phyloP scores from a whole-genome alignment of 176 grass and related monocot species.

The Aegilops speltoides region DNA sequence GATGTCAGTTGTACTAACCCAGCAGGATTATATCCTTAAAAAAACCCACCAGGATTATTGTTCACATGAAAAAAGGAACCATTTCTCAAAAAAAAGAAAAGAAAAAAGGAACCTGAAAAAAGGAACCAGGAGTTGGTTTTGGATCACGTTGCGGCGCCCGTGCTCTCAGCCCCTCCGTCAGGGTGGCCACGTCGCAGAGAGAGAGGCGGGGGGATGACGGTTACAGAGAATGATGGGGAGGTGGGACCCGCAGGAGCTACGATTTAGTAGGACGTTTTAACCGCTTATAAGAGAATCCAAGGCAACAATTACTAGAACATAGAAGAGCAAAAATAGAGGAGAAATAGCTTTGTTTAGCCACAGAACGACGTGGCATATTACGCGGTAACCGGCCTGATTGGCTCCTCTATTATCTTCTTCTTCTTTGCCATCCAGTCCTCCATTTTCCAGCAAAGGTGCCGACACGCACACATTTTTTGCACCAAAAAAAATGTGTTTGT shows the following conservation, averaged over 20 bases:
- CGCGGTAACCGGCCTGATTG: not conserved
- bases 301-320: not conserved
- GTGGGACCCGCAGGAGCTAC: slow-evolving; percentile 3
- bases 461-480: not conserved
- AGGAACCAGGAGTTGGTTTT: not conserved
- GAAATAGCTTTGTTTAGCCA: not conserved
- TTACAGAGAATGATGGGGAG: not conserved
- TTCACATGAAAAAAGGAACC: no score
- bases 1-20: no score
- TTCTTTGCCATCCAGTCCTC: not conserved
- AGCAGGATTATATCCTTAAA: no score
- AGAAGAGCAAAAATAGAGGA: not conserved
- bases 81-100: no score
- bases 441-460: not conserved
- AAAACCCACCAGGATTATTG: no score
- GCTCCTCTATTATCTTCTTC: not conserved
- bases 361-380: not conserved
- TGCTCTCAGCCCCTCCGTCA: not conserved
- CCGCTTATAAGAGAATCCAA: slow-evolving; percentile 23
- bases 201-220: no score
- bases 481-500: not conserved
- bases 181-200: not conserved
- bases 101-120: no score
- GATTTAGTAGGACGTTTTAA: slow-evolving; percentile 17
- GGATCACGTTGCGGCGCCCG: not conserved